These are phyloP conservation scores for Neocatenulostroma microsporum DNA, from an alignment of 2,329 filamentous ascomycete species.

Conservation along the genomic window DNA sequence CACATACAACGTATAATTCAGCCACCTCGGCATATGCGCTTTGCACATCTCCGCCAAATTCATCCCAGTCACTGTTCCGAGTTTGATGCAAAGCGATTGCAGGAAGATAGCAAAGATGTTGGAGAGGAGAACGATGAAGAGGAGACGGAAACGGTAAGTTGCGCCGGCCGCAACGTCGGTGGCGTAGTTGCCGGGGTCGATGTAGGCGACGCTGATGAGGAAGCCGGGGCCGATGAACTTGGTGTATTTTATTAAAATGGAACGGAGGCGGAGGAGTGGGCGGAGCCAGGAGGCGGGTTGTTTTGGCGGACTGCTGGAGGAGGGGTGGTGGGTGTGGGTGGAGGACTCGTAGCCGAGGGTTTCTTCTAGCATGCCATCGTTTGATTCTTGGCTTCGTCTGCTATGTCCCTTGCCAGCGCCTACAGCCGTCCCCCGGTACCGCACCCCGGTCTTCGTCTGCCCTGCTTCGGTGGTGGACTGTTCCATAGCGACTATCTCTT, in stretches of 20 bases:
- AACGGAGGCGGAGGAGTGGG: slow-evolving; percentile 15
- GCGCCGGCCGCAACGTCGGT: slow-evolving; percentile 63
- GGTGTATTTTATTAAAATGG: slow-evolving; percentile 25
- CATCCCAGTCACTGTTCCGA: slow-evolving; percentile 45
- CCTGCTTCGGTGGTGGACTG: too few relatives aligned
- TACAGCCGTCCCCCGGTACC: slow-evolving; percentile 7
- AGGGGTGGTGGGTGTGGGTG: slow-evolving; percentile 8
- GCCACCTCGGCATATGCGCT: slow-evolving; percentile 45
- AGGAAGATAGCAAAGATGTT: slow-evolving; percentile 66
- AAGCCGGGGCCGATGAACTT: slow-evolving; percentile 60
- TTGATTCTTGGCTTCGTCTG: slow-evolving; percentile 13
- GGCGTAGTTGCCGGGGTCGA: slow-evolving; percentile 55
- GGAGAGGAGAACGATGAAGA: slow-evolving; percentile 61
- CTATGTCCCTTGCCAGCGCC: too few relatives aligned
- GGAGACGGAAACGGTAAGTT: slow-evolving; percentile 55
- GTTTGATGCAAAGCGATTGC: slow-evolving; percentile 57
- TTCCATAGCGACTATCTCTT: slow-evolving; percentile 20
- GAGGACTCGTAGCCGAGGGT: slow-evolving; percentile 16
- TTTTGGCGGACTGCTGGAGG: too few relatives aligned
- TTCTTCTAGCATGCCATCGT: slow-evolving; percentile 19
- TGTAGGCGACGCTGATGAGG: slow-evolving; percentile 48
- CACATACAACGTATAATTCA: slow-evolving; percentile 47
- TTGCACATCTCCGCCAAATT: slow-evolving; percentile 44
- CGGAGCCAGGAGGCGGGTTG: slow-evolving; percentile 6
- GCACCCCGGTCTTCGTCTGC: too few relatives aligned